Base-by-base conservation (phyloP, 495 filamentous ascomycete genomes). In the Penicillium simplicissimum region DNA sequence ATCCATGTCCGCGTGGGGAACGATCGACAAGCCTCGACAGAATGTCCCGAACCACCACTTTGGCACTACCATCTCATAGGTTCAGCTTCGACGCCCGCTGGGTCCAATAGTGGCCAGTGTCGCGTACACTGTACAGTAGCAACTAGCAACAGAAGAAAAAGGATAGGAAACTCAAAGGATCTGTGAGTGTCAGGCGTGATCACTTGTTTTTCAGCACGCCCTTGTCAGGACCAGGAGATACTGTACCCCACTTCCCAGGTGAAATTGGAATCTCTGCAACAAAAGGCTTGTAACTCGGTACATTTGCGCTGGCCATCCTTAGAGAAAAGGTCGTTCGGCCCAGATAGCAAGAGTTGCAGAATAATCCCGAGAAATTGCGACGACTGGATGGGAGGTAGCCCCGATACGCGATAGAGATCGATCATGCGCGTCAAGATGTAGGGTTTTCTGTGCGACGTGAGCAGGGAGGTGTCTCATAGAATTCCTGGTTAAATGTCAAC, bases 11-110 rank as follows among this genome's bases (percentile, higher is more conserved):
- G n/a, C 38, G 35, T 65, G 60, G 68, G 34, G 55, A 57, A 64
- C 38, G 66, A 71, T 71, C 66, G 57, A 37, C 68, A 55, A 21
- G 61, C 63, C 68, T 71, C 66, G 57, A 40, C 66, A 52, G 61
- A 64, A 66, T 68, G 13, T 64, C 62, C 68, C 65, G 65, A 70
- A 52, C 51, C 56, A 11, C 43, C 51, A 54, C 52, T 36, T 19
- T 23, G 42, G 51, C 25, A 13, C 14, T 33, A 31, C 17, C 28
- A 17, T 33, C 38, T 57, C 58, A 64, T 64, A 67, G 66, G 60
- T 51, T 55, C 54, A 58, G 23, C 55, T 35, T 31, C 28, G 33
- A 49, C 49, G 15, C 38, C 57, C 13, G 17, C 42, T 57, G 58
- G 58, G 48, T 38, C 59, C 57, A 60, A 64, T 62, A 19, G 54